Conservation (phyloP, 208 protist genomes). For the Acanthamoeba lugdunensis region DNA sequence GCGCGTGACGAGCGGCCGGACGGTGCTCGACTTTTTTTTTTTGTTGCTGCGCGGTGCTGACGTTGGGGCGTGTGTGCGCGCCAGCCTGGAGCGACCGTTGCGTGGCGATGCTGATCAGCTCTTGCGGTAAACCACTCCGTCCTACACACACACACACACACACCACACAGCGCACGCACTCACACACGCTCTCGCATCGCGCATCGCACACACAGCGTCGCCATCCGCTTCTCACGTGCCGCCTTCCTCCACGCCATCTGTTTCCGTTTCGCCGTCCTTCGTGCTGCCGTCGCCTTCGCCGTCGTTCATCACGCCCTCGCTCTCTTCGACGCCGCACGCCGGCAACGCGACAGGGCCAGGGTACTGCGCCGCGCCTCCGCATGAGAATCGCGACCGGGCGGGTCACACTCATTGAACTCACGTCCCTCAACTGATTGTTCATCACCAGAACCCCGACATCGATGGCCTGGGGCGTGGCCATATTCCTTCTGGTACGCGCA, state of each 20-base stretch:
- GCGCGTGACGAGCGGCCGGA: too few relatives aligned
- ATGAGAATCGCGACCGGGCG: too few relatives aligned
- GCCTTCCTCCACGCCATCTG: slow-evolving; percentile 13
- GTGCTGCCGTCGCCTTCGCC: not conserved
- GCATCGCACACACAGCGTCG: not conserved
- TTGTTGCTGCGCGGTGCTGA: not conserved
- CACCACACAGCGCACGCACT: not conserved
- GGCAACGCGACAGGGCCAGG: not conserved
- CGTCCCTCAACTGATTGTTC: too few relatives aligned
- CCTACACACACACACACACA: not conserved
- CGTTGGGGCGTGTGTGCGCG: not conserved
- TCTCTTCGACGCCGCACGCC: not conserved
- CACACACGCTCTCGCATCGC: not conserved
- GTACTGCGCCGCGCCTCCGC: not conserved
- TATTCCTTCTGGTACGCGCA: not conserved
- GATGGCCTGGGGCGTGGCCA: not conserved
- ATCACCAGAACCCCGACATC: not conserved
- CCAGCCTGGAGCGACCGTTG: not conserved
- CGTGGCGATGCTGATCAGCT: not conserved
- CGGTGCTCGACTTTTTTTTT: not conserved
- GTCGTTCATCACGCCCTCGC: not conserved
- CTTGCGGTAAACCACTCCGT: not conserved
- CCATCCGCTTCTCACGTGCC: slow-evolving; percentile 8
- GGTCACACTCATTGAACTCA: not conserved
- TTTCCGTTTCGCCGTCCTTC: not conserved